Base-by-base conservation (phyloP, 306 rosid genomes). In the Delonix regia region DNA sequence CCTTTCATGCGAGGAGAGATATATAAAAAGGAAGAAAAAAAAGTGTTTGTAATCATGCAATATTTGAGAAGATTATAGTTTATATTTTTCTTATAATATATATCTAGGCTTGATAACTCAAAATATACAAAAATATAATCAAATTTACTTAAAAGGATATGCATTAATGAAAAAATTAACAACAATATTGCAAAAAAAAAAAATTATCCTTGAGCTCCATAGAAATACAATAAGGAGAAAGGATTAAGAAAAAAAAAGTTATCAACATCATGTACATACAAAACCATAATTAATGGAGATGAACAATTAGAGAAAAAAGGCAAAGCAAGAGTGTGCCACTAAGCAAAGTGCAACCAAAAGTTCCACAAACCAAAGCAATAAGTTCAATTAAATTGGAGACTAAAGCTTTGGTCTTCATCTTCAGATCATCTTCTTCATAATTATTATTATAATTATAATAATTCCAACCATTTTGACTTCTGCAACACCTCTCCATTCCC, bases 381-480 rank as follows among this genome's bases (percentile, higher is more conserved):
- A 87, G 59, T 69, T 84, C 78, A 60, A 87, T 52, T 19, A 82
- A 65, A 71, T 45, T 57, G 7, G 39, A 52, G 28, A 64, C n/a
- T 7, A 73, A 71, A 42, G 80, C 83, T 73, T 38, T 36, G 38
- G 33, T 62, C 2, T 9, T 62, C 69, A n/a, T n/a, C 3, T 12
- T 57, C 36, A 48, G 21, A 34, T 60, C 3, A 59, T 36, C 16
- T 2, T 34, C 7, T 11, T 13, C 41, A 3, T 44, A 9, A 0
- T 24, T 22, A 7, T 18, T 9, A 10, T n/a, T 63, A 28, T 62
- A 6, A 10, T 39, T 18, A 4, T 52, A 48, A 76, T 88, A 82
- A 59, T 90, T 87, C 96, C 96, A 88, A 19, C 93, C 93, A 56
- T 75, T 61, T 36, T 80, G 71, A 25, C 69, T 56, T 64, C 59